These are phyloP conservation scores for Trichosporon coremiiforme DNA, from an alignment of 1,284 basidiomycete species.

Conservation along the genomic window DNA sequence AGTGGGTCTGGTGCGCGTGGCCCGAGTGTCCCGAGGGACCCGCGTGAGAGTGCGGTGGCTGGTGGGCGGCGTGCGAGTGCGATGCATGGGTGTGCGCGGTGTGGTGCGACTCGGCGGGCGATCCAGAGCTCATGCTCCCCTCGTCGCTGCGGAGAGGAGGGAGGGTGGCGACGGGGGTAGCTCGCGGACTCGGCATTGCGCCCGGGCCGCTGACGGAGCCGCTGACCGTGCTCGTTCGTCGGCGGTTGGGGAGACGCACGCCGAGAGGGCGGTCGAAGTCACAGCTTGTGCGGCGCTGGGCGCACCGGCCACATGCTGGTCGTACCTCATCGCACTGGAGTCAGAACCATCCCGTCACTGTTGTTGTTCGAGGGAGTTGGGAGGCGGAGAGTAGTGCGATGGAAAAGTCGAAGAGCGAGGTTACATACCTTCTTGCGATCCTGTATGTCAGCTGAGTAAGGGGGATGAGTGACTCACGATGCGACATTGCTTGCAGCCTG, in stretches of 20 bases:
- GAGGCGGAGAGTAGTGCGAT: not conserved
- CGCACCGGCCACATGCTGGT: constrained; percentile 25
- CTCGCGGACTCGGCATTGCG: not conserved
- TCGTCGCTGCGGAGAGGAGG: not conserved
- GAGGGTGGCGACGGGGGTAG: not conserved
- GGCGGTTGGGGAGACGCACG: constrained; percentile 21
- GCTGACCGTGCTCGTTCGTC: not conserved
- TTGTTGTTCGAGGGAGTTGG: not conserved
- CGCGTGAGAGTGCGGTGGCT: not conserved
- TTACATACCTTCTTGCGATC: constrained; percentile 27
- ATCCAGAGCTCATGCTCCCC: constrained; percentile 13
- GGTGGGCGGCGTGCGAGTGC: constrained; percentile 4
- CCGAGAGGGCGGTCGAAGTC: constrained; percentile 29
- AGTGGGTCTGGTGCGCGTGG: not conserved
- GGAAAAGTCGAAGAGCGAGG: not conserved
- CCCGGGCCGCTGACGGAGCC: not conserved
- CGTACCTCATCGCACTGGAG: constrained; percentile 27
- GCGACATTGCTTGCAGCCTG: constrained; percentile 29
- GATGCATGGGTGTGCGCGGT: not conserved
- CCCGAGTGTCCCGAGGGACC: not conserved
- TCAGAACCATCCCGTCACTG: not conserved
- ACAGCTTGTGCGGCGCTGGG: constrained; percentile 15
- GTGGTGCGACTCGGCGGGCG: constrained; percentile 4
- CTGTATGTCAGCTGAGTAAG: constrained; percentile 1
- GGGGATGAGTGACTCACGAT: constrained; percentile 17